Percentiles rank a stretch among this genome's conserved stretches.
Conservation (phyloP, 768 basidiomycete species). For the Tylopilus vinaceipallidus region DNA sequence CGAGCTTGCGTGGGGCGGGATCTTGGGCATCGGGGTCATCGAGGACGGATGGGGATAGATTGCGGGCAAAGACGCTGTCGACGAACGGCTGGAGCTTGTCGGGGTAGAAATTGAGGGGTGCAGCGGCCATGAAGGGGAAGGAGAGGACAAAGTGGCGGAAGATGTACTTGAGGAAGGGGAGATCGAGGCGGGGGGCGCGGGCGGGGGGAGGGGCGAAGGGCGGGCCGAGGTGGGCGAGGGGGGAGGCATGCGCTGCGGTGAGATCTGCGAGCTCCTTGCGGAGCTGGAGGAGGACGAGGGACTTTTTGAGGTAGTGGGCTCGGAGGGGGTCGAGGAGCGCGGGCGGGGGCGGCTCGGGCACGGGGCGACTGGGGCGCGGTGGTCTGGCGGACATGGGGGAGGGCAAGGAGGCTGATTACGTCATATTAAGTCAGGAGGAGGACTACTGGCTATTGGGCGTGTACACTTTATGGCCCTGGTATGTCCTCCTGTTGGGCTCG, state of each 20-base stretch:
- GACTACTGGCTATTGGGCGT: conserved; percentile 23
- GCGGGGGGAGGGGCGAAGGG: conserved; percentile 78
- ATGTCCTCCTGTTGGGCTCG: conserved; percentile 32
- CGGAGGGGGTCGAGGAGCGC: conserved; percentile 73
- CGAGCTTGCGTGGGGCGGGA: conserved; percentile 62
- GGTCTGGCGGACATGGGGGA: conserved; percentile 1
- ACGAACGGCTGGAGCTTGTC: conserved; percentile 95
- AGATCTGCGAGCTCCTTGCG: conserved; percentile 71
- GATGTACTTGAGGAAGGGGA: conserved; percentile 86
- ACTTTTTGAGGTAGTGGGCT: conserved; percentile 98
- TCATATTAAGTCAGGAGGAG: not conserved
- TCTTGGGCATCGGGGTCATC: conserved; percentile 59
- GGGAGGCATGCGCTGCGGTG: conserved; percentile 50
- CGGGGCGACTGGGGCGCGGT: conserved; percentile 9
- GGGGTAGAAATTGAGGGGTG: conserved; percentile 89
- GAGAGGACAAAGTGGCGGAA: conserved; percentile 92
- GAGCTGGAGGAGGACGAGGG: conserved; percentile 86
- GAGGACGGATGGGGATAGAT: conserved; percentile 62
- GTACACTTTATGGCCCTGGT: conserved; percentile 33
- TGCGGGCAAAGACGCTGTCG: conserved; percentile 75
- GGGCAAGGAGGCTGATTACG: conserved; percentile 11
- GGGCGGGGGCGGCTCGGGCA: not conserved
- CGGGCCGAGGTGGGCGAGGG: conserved; percentile 84
- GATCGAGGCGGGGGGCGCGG: conserved; percentile 56
- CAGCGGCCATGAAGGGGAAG: conserved; percentile 91